Evolutionary conservation across 108 stramenopile genomes (phyloP).

Genomic region (Pseudonitzschia multiseries): DNA sequence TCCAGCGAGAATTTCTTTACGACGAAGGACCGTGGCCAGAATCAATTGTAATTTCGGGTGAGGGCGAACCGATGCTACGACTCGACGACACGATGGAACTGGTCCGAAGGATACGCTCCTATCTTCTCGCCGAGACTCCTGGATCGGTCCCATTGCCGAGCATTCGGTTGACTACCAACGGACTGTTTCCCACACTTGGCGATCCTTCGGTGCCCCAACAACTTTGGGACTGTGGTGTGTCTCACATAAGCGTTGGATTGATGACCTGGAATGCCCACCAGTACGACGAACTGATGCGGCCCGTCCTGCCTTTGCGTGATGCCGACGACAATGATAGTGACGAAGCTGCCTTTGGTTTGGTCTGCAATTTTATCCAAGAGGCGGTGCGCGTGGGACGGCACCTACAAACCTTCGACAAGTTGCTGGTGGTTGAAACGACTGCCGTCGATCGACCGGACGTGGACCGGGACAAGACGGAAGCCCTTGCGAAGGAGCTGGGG

Average conservation of each 20-base stretch:
- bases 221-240: conserved; percentile 27
- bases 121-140: not conserved
- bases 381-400: conserved; percentile 37
- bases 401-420: not conserved
- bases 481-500: conserved; percentile 28
- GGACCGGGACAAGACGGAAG: conserved; percentile 47
- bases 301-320: conserved; percentile 8
- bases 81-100: conserved; percentile 49
- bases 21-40: not conserved
- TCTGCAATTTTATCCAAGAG: conserved; percentile 53
- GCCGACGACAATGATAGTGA: conserved; percentile 13
- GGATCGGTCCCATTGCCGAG: not conserved
- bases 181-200: conserved; percentile 23
- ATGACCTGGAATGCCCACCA: conserved; percentile 41
- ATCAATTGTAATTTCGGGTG: conserved; percentile 66
- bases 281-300: conserved; percentile 43
- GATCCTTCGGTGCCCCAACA: not conserved
- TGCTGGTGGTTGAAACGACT: conserved; percentile 61
- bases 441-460: conserved; percentile 67
- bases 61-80: conserved; percentile 76
- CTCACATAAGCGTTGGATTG: conserved; percentile 43
- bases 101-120: conserved; percentile 6
- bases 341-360: conserved; percentile 38
- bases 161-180: conserved; percentile 54
- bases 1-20: conserved; percentile 16